Base-by-base conservation (phyloP, 345 rosid genomes). In the Hypericum perforatum region DNA sequence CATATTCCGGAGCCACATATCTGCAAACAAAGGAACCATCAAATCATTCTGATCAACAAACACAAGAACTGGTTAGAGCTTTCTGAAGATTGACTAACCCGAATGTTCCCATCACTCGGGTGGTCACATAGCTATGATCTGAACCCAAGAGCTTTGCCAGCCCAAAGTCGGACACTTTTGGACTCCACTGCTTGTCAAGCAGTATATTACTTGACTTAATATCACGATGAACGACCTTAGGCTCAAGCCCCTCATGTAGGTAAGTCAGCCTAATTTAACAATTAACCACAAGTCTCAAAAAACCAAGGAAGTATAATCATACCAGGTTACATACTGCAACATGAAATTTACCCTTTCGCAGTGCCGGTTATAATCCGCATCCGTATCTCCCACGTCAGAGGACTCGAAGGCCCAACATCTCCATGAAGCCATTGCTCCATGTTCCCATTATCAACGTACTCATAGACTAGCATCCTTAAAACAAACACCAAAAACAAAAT, bases 21-120 rank as follows among this genome's bases (percentile, higher is more conserved):
- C 96, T 90, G 57, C 63, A 68, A 58, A 73, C 10, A n/a, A 44
- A 22, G 4, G 43, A 22, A 58, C 1, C 52, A 49, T 40, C 6
- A 11, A 58, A 32, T 13, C 39, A 43, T 12, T 49, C 1, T 4
- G 32, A 22, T 14, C 6, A n/a, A 8, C 45, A 53, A 11, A 12
- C 37, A 52, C 7, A 9, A 2, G n/a, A 7, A 7, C 5, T 45
- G 14, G 49, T 16, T 53, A 64, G 32, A 11, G 8, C 32, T 22
- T 22, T 16, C 14, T 49, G 41, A 49, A 48, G 52, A 2, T 54
- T 41, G 61, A 68, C 86, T 29, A 29, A 90, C 97, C 97, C 97
- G 22, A 90, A 90, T 41, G 97, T 90, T 63, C 97, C 97, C 97
- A 90, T 90, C 40, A 90, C 97, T 43, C 94, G 86, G 9, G 97